Evolutionary conservation across 352 stramenopile genomes (phyloP).

Genomic region (Globisporangium nagaii): DNA sequence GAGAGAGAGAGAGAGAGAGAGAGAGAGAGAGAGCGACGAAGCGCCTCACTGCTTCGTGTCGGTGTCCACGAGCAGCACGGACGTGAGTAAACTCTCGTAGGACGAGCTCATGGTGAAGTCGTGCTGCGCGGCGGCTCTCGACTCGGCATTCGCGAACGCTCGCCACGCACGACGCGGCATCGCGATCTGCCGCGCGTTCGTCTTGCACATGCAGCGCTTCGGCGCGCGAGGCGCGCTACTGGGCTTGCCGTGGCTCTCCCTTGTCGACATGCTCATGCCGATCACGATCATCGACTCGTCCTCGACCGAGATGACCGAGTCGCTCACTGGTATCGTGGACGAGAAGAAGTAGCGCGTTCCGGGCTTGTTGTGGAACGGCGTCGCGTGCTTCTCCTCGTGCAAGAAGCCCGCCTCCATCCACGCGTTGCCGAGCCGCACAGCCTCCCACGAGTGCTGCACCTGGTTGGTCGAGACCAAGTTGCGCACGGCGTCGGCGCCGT

Average conservation of each 20-base stretch:
- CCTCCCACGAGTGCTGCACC: conserved; percentile 39
- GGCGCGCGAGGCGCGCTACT: neutral
- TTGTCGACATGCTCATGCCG: conserved; percentile 13
- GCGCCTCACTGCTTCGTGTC: neutral
- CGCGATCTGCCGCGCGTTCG: conserved; percentile 6
- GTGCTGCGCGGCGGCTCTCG: conserved; percentile 8
- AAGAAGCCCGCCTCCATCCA: conserved; percentile 56
- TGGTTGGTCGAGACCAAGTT: conserved; percentile 20
- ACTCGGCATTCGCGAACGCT: conserved; percentile 9
- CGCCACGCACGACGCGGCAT: neutral
- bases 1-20: neutral
- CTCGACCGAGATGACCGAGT: conserved; percentile 5
- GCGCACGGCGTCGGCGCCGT: conserved; percentile 9
- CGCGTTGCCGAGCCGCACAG: conserved; percentile 48
- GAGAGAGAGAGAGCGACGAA: neutral
- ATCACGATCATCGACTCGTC: conserved; percentile 13
- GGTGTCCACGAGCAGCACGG: conserved; percentile 3
- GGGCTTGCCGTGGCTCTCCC: neutral
- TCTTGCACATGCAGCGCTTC: conserved; percentile 11
- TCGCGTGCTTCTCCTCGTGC: conserved; percentile 41
- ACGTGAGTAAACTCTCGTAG: conserved; percentile 12
- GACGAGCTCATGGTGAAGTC: conserved; percentile 13
- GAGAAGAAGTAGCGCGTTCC: conserved; percentile 11
- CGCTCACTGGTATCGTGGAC: neutral
- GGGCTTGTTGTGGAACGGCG: conserved; percentile 24